A percentile compares a stretch with the other conserved stretches of the same genome.
These are phyloP conservation scores for Penicillium glabrum DNA, from an alignment of 2,329 filamentous ascomycete genomes.

Conservation along the genomic window DNA sequence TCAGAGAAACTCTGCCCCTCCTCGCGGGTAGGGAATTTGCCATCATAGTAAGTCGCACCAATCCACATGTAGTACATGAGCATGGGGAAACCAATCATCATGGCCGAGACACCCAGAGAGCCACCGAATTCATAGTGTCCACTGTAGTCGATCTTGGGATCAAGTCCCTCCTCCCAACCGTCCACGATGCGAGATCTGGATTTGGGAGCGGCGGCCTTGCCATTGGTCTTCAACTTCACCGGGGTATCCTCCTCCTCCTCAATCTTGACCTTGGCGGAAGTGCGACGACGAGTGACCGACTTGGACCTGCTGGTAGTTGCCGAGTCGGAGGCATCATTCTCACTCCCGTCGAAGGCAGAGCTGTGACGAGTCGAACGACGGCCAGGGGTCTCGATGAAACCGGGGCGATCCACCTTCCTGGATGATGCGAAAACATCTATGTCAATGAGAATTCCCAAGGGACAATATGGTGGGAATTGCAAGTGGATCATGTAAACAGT, in stretches of 20 bases:
- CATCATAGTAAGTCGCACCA: conserved; percentile 88
- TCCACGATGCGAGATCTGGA: conserved; percentile 37
- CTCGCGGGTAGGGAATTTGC: conserved; percentile 69
- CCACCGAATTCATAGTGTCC: conserved; percentile 81
- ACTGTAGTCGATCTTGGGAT: conserved; percentile 47
- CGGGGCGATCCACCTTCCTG: conserved; percentile 54
- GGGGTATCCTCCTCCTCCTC: conserved; percentile 26
- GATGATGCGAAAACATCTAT: not conserved
- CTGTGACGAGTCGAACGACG: conserved; percentile 47
- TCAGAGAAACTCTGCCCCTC: conserved; percentile 66
- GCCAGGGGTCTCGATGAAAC: conserved; percentile 54
- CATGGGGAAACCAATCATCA: conserved; percentile 91
- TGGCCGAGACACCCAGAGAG: conserved; percentile 70
- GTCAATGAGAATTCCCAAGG: conserved; percentile 6
- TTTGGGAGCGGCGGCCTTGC: conserved; percentile 18
- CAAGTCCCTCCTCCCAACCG: conserved; percentile 42
- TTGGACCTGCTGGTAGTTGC: conserved; percentile 24
- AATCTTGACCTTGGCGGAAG: conserved; percentile 27
- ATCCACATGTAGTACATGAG: conserved; percentile 99
- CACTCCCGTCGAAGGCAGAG: conserved; percentile 33
- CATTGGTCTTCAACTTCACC: conserved; percentile 23
- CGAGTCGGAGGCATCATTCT: conserved; percentile 30
- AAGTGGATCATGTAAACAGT: conserved; percentile 15
- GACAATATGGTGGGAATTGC: not conserved
- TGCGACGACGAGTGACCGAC: conserved; percentile 31